A percentile compares a stretch with the other conserved stretches of the same genome.
Conservation (phyloP, 75 land plant species). For the Larix kaempferi region DNA sequence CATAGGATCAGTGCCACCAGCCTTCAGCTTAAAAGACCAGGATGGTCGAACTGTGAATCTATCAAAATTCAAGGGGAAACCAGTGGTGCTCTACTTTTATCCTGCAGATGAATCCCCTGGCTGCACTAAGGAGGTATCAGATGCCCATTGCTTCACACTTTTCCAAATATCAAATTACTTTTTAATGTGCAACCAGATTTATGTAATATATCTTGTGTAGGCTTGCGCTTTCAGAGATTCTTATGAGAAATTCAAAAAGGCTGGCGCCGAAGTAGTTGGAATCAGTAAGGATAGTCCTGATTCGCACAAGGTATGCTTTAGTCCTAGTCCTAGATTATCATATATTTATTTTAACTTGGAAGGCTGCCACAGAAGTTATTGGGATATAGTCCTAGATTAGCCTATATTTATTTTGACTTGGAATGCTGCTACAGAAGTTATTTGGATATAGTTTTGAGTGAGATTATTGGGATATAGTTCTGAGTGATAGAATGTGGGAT, state of each 20-base stretch:
- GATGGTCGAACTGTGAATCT: slow-evolving; percentile 80
- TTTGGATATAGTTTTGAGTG: too few relatives aligned
- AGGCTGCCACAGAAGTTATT: too few relatives aligned
- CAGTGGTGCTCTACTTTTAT: slow-evolving; percentile 96
- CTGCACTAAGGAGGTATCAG: slow-evolving; percentile 95
- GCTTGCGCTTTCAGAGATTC: slow-evolving; percentile 99
- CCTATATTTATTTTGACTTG: too few relatives aligned
- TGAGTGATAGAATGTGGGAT: too few relatives aligned
- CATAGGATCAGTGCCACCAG: slow-evolving; percentile 67
- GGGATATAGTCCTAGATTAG: too few relatives aligned
- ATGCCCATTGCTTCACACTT: background rate
- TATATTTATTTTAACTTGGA: too few relatives aligned
- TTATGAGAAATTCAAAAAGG: slow-evolving; percentile 94
- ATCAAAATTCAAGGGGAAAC: slow-evolving; percentile 92
- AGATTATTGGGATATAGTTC: too few relatives aligned
- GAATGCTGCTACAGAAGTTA: too few relatives aligned
- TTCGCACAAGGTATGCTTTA: slow-evolving; percentile 82
- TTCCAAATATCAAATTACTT: too few relatives aligned
- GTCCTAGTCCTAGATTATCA: too few relatives aligned
- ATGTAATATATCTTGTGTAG: slow-evolving; percentile 20
- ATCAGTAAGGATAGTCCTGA: slow-evolving; percentile 85
- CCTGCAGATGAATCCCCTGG: slow-evolving; percentile 99
- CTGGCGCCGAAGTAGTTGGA: slow-evolving; percentile 93
- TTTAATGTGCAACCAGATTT: background rate
- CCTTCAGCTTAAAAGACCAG: slow-evolving; percentile 82